Conservation (phyloP, 768 basidiomycete species). For the Kwoniella sp. region DNA sequence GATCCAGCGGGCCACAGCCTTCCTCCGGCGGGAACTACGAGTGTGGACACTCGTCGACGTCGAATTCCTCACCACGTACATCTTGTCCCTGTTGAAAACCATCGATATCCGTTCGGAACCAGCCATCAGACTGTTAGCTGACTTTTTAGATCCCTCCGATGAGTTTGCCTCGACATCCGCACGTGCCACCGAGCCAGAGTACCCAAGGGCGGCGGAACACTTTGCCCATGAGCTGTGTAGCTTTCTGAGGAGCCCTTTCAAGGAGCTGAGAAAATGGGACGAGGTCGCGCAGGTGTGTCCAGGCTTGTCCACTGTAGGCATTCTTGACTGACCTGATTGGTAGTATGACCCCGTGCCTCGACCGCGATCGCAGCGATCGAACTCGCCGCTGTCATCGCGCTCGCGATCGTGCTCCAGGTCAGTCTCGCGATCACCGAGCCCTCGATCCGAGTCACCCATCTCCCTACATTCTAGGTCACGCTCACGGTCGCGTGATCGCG, state of each 20-base stretch:
- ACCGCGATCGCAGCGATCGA: background rate
- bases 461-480: conserved; percentile 13
- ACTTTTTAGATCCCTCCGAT: conserved; percentile 68
- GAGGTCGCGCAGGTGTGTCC: conserved; percentile 66
- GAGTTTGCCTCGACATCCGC: conserved; percentile 45
- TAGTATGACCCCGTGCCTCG: conserved; percentile 38
- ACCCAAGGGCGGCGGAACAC: conserved; percentile 75
- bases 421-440: background rate
- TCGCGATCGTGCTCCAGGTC: background rate
- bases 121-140: conserved; percentile 69
- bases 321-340: background rate
- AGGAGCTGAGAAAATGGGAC: conserved; percentile 78
- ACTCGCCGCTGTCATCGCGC: background rate
- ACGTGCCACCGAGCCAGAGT: too few species aligned
- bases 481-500: conserved; percentile 6
- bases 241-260: conserved; percentile 82
- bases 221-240: conserved; percentile 91
- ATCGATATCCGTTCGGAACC: conserved; percentile 82
- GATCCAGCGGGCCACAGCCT: conserved; percentile 63
- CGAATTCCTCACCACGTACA: conserved; percentile 89
- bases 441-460: background rate
- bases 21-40: conserved; percentile 75
- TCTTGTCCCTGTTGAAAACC: conserved; percentile 81
- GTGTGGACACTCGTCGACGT: conserved; percentile 83
- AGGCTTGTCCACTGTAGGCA: background rate